These are phyloP conservation scores for Pestalotiopsis sp. DNA, from an alignment of 2,329 filamentous ascomycete genomes.

Conservation along the genomic window DNA sequence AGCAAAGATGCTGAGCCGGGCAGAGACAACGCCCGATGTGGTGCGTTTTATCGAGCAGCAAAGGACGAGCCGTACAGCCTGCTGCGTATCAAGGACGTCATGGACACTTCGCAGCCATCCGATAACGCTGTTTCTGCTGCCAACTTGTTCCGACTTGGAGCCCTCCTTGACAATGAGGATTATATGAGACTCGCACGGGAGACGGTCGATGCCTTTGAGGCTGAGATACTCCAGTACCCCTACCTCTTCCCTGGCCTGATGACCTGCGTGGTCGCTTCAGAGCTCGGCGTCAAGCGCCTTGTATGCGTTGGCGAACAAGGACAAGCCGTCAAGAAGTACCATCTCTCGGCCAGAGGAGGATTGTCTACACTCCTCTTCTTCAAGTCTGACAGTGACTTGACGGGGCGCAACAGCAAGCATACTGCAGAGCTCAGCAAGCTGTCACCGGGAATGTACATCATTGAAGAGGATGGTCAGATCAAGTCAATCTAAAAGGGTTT, in stretches of 20 bases:
- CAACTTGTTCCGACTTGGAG: conserved; percentile 82
- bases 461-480: conserved; percentile 1
- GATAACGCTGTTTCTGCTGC: conserved; percentile 85
- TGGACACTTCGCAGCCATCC: conserved; percentile 89
- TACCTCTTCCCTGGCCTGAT: conserved; percentile 88
- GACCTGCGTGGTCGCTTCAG: conserved; percentile 72
- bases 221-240: conserved; percentile 89
- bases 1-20: conserved; percentile 35
- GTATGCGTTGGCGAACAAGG: conserved; percentile 23
- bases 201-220: conserved; percentile 84
- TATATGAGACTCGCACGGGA: conserved; percentile 70
- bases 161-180: conserved; percentile 52
- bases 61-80: conserved; percentile 69
- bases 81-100: conserved; percentile 90
- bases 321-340: conserved; percentile 21
- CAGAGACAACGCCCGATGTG: conserved; percentile 43
- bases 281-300: conserved; percentile 64
- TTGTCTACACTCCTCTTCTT: conserved; percentile 28
- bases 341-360: conserved; percentile 29
- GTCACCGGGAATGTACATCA: not conserved
- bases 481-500: not conserved
- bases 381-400: not conserved
- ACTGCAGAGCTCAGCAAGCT: not conserved
- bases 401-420: not conserved
- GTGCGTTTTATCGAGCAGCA: conserved; percentile 76